A percentile compares a stretch with the other conserved stretches of the same genome.
These are phyloP conservation scores for Aegilops bicornis DNA, from an alignment of 176 grass and related monocot species.

Conservation along the genomic window DNA sequence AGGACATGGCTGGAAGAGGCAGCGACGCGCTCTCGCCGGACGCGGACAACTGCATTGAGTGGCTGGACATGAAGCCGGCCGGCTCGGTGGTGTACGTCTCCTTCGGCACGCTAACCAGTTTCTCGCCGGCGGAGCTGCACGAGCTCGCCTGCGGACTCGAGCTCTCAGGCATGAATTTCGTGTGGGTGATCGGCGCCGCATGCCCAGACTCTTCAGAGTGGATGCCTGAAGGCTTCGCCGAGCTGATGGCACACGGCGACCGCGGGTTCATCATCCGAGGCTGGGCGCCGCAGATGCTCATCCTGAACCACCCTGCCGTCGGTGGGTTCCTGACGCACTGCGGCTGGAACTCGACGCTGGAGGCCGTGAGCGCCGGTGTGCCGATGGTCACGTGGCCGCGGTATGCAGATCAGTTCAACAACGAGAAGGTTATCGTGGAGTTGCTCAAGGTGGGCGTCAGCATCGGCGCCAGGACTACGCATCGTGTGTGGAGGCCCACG, in stretches of 20 bases:
- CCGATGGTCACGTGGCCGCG: slow-evolving; percentile 32
- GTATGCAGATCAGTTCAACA: neutral
- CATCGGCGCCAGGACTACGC: neutral
- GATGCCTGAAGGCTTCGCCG: neutral
- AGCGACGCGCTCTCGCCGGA: neutral
- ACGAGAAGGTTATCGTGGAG: neutral
- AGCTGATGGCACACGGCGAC: neutral
- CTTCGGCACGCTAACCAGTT: neutral
- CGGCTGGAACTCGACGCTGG: slow-evolving; percentile 51
- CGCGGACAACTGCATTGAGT: neutral
- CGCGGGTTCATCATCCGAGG: neutral
- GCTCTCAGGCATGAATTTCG: neutral
- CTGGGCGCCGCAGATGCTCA: neutral
- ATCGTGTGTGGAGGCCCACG: neutral
- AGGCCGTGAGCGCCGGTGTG: slow-evolving; percentile 28
- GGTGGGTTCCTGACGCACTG: slow-evolving; percentile 40
- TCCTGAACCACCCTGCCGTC: neutral
- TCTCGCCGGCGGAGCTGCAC: neutral
- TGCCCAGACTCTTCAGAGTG: neutral
- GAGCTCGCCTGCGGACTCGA: neutral
- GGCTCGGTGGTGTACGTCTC: neutral
- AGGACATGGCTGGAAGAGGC: neutral
- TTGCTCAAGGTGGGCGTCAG: neutral
- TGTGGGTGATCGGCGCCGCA: neutral
- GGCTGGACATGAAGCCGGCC: neutral